Evolutionary conservation across 495 filamentous ascomycete genomes (phyloP).

Genomic region (Xylaria longipes): DNA sequence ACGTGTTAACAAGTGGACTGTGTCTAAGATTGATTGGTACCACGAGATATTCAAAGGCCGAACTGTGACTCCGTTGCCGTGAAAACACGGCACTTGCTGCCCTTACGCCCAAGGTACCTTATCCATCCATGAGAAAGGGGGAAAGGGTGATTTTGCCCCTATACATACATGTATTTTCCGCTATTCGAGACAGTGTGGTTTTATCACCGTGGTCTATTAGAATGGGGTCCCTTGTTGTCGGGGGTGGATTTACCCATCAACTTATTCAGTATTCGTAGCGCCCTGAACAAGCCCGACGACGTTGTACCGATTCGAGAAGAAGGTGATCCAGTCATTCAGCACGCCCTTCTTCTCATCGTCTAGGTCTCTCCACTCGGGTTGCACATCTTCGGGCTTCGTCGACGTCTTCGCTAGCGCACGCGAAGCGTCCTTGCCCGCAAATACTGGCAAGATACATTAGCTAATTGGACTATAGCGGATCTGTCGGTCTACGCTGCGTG

Average conservation of each 20-base stretch:
- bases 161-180: not conserved
- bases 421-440: slow-evolving; percentile 93
- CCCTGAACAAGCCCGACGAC: slow-evolving; percentile 81
- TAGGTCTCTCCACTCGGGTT: slow-evolving; percentile 83
- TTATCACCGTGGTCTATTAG: no score
- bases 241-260: not conserved
- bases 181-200: not conserved
- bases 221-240: not conserved
- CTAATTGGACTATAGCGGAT: slow-evolving; percentile 17
- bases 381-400: slow-evolving; percentile 83
- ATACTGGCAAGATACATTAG: slow-evolving; percentile 64
- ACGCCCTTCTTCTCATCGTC: slow-evolving; percentile 84
- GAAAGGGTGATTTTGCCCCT: not conserved
- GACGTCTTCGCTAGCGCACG: slow-evolving; percentile 86
- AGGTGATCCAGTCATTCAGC: slow-evolving; percentile 90
- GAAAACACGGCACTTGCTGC: not conserved
- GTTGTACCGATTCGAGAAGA: slow-evolving; percentile 96
- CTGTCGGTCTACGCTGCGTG: not conserved
- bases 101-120: not conserved
- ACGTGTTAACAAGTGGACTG: slow-evolving; percentile 1
- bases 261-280: slow-evolving; percentile 54
- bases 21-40: slow-evolving; percentile 19
- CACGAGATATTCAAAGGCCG: slow-evolving; percentile 14
- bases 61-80: not conserved
- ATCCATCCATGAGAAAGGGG: not conserved